phyloP scores from a whole-genome alignment of 371 early-diverging fungal species.

The Mucor circinelloides region DNA sequence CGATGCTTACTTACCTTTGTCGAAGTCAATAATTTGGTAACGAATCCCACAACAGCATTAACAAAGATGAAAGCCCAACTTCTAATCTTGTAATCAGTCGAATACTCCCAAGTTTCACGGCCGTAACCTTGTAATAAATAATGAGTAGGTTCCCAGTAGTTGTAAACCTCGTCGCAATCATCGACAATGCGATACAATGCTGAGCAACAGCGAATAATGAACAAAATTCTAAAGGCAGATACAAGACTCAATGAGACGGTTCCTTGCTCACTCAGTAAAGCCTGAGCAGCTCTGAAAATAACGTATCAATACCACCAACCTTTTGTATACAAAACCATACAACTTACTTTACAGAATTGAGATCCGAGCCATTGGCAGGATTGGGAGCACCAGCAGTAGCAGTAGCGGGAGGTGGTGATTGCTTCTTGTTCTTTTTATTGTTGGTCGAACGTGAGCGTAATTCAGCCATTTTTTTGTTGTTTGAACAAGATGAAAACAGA shows the following conservation, averaged over 20 bases:
- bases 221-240: constrained; percentile 60
- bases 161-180: constrained; percentile 96
- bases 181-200: constrained; percentile 65
- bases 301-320: background rate
- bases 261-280: constrained; percentile 38
- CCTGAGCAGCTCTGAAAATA: constrained; percentile 35
- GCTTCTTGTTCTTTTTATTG: constrained; percentile 25
- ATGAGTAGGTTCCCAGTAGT: constrained; percentile 96
- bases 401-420: background rate
- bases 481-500: constrained; percentile 7
- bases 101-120: constrained; percentile 97
- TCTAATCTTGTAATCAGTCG: constrained; percentile 85
- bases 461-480: constrained; percentile 25
- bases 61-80: constrained; percentile 83
- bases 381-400: background rate
- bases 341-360: constrained; percentile 23
- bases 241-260: constrained; percentile 54
- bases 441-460: constrained; percentile 41
- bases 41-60: constrained; percentile 55
- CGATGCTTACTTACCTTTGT: constrained; percentile 49
- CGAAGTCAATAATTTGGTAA: constrained; percentile 48
- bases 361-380: constrained; percentile 1
- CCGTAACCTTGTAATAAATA: constrained; percentile 85
- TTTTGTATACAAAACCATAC: background rate
- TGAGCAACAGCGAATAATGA: constrained; percentile 64